Conservation (phyloP, 2,329 filamentous ascomycete species). For the Cercospora sp. region DNA sequence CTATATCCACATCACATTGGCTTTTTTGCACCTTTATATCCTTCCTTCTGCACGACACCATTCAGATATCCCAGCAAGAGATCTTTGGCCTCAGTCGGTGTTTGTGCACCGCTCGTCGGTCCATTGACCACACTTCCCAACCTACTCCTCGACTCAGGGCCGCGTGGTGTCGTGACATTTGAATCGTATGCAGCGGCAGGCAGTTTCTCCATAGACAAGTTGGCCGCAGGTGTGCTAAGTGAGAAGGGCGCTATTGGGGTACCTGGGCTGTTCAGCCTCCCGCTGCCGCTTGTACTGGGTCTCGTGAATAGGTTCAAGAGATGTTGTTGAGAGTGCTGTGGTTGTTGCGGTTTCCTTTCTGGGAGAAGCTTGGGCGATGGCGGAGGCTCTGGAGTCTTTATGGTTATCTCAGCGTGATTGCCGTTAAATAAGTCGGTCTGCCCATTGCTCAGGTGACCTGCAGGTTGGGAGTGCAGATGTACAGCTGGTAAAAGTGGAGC, state of each 20-base stretch:
- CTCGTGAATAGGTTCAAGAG: conserved; percentile 36
- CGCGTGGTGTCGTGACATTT: background rate
- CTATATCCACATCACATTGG: background rate
- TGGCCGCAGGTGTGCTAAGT: conserved; percentile 33
- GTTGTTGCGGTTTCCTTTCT: conserved; percentile 22
- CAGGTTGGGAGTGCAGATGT: background rate
- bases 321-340: conserved; percentile 27
- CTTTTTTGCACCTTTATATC: conserved; percentile 18
- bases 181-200: conserved; percentile 12
- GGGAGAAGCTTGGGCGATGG: conserved; percentile 32
- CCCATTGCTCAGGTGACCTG: conserved; percentile 14
- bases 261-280: conserved; percentile 27
- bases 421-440: conserved; percentile 23
- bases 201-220: conserved; percentile 17
- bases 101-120: conserved; percentile 24
- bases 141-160: conserved; percentile 16
- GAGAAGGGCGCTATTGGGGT: conserved; percentile 38
- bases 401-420: conserved; percentile 8
- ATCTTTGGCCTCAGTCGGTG: conserved; percentile 38
- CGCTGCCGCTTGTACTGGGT: conserved; percentile 12
- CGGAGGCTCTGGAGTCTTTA: conserved; percentile 30
- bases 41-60: conserved; percentile 39
- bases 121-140: conserved; percentile 31
- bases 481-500: background rate
- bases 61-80: conserved; percentile 41